Conservation (phyloP, 106 monocot genomes). For the Ottelia alismoides region DNA sequence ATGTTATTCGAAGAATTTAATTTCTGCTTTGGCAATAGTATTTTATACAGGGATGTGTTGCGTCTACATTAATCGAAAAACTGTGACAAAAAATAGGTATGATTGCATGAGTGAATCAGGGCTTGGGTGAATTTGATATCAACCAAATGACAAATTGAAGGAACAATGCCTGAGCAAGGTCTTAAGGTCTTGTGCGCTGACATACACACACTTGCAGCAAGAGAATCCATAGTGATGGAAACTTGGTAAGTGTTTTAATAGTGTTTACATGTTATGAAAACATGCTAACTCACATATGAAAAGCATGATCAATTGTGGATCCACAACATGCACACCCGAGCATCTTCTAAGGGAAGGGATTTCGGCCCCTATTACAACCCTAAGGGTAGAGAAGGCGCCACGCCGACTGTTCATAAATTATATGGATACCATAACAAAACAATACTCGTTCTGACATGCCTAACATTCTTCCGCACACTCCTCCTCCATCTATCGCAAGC, state of each 20-base stretch:
- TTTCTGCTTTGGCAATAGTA: background rate
- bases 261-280: too few relatives aligned
- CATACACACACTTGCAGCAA: slow-evolving; percentile 28
- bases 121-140: slow-evolving; percentile 7
- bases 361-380: too few relatives aligned
- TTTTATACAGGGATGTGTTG: slow-evolving; percentile 14
- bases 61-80: slow-evolving; percentile 9
- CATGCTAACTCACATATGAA: background rate
- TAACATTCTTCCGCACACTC: too few relatives aligned
- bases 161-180: slow-evolving; percentile 7
- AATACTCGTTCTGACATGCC: too few relatives aligned
- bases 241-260: background rate
- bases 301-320: background rate
- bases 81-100: slow-evolving; percentile 4
- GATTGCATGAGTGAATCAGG: slow-evolving; percentile 4
- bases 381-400: too few relatives aligned
- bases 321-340: too few relatives aligned
- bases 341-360: too few relatives aligned
- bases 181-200: slow-evolving; percentile 49
- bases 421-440: too few relatives aligned
- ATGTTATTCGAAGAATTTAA: too few relatives aligned
- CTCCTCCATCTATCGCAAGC: too few relatives aligned
- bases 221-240: slow-evolving; percentile 33
- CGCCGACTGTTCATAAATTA: too few relatives aligned
- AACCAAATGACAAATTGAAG: slow-evolving; percentile 8